Percentiles rank a stretch among this genome's conserved stretches.
These are phyloP conservation scores for Candida glucosophila DNA, from an alignment of 1,139 yeast genomes.

Conservation along the genomic window DNA sequence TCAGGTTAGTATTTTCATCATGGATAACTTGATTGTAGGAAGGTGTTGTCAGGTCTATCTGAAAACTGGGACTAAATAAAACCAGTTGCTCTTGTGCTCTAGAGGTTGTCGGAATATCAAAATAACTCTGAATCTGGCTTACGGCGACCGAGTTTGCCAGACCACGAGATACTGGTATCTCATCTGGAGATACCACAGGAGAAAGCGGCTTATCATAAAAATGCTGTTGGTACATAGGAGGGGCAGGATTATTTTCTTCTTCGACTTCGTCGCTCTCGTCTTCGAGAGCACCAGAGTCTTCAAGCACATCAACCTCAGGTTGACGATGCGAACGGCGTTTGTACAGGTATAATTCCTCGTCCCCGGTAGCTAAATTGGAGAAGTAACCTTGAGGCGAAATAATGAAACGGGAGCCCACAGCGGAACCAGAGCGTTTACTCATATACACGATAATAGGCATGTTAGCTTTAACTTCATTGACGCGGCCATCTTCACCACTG, in stretches of 20 bases:
- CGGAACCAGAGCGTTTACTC: constrained; percentile 42
- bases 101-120: too few species aligned
- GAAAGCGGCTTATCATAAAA: too few species aligned
- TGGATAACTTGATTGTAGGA: too few species aligned
- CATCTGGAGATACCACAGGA: too few species aligned
- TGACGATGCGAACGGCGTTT: constrained; percentile 9
- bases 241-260: constrained; percentile 25
- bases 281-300: not conserved
- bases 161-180: too few species aligned
- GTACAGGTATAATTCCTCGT: constrained; percentile 28
- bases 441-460: constrained; percentile 54
- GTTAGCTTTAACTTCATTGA: constrained; percentile 61
- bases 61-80: too few species aligned
- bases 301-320: constrained; percentile 9
- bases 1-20: too few species aligned
- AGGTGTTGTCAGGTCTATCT: too few species aligned
- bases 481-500: constrained; percentile 53
- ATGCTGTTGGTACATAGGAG: constrained; percentile 35
- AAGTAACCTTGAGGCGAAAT: constrained; percentile 47
- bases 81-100: too few species aligned
- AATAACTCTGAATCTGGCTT: too few species aligned
- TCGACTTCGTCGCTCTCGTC: too few species aligned
- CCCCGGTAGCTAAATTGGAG: constrained; percentile 23
- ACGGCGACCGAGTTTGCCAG: too few species aligned
- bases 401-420: constrained; percentile 43